Evolutionary conservation across 2,329 filamentous ascomycete genomes (phyloP).

Genomic region (Fusarium paranaense): DNA sequence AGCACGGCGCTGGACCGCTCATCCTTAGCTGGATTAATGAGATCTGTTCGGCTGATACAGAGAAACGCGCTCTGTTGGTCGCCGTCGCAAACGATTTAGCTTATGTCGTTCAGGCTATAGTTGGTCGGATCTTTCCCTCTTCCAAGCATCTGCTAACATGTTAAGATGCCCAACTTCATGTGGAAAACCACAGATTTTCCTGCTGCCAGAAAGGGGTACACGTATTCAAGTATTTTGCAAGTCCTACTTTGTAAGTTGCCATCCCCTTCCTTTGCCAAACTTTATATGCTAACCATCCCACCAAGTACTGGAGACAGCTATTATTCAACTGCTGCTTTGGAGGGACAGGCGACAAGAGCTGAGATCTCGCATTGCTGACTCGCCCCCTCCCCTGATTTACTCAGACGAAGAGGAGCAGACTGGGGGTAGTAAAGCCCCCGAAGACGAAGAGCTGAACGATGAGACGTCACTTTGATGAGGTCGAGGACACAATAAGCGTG

Average conservation of each 20-base stretch:
- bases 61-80: slow-evolving; percentile 35
- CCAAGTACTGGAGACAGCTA: background rate
- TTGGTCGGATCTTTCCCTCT: slow-evolving; percentile 10
- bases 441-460: background rate
- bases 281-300: background rate
- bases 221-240: slow-evolving; percentile 21
- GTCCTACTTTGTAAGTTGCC: slow-evolving; percentile 11
- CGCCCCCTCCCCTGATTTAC: background rate
- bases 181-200: slow-evolving; percentile 35
- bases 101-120: slow-evolving; percentile 36
- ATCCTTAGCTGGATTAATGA: slow-evolving; percentile 42
- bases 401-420: background rate
- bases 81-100: slow-evolving; percentile 18
- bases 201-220: slow-evolving; percentile 26
- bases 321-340: background rate
- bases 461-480: background rate
- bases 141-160: background rate
- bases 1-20: slow-evolving; percentile 35
- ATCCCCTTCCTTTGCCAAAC: background rate
- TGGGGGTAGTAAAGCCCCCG: background rate
- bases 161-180: slow-evolving; percentile 24
- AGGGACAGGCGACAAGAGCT: background rate
- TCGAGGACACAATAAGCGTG: background rate
- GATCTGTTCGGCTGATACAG: slow-evolving; percentile 35
- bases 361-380: background rate